Conservation (phyloP, 1,284 basidiomycete species). For the Mycosarcoma mackinlayi region DNA sequence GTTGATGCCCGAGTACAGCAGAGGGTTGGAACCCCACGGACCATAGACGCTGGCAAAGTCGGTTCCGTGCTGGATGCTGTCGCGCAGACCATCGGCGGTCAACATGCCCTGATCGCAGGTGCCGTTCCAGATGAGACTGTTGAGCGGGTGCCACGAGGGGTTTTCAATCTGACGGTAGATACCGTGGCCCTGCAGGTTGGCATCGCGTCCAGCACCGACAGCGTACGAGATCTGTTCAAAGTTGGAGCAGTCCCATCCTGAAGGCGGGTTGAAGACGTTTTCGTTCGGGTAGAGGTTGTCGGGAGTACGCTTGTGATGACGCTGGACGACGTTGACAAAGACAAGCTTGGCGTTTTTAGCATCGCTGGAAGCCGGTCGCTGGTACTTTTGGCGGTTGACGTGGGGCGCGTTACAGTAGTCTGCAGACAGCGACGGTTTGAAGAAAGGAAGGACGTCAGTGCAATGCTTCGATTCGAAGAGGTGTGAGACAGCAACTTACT, state of each 20-base stretch:
- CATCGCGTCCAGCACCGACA: constrained; percentile 15
- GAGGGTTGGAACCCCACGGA: constrained; percentile 69
- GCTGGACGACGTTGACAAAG: constrained; percentile 51
- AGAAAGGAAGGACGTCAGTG: background rate
- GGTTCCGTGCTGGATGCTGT: constrained; percentile 72
- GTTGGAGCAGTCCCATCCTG: constrained; percentile 52
- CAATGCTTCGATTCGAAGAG: too few relatives aligned
- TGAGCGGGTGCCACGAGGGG: constrained; percentile 72
- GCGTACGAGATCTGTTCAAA: constrained; percentile 42
- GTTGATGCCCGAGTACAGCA: constrained; percentile 70
- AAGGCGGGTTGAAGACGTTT: constrained; percentile 69
- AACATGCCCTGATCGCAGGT: constrained; percentile 74
- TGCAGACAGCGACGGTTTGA: too few relatives aligned
- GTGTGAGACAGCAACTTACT: constrained; percentile 14
- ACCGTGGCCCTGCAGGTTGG: constrained; percentile 27
- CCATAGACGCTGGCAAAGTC: constrained; percentile 73
- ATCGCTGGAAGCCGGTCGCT: constrained; percentile 21
- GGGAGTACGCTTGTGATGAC: constrained; percentile 65
- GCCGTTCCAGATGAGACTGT: constrained; percentile 73
- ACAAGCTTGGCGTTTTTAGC: constrained; percentile 47
- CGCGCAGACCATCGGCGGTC: constrained; percentile 72
- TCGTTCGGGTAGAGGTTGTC: constrained; percentile 73
- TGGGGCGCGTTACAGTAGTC: constrained; percentile 55
- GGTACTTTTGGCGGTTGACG: constrained; percentile 34
- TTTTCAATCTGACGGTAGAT: constrained; percentile 70